Conservation (phyloP, 495 filamentous ascomycete species). For the Paragyromitra xinjiangensis region DNA sequence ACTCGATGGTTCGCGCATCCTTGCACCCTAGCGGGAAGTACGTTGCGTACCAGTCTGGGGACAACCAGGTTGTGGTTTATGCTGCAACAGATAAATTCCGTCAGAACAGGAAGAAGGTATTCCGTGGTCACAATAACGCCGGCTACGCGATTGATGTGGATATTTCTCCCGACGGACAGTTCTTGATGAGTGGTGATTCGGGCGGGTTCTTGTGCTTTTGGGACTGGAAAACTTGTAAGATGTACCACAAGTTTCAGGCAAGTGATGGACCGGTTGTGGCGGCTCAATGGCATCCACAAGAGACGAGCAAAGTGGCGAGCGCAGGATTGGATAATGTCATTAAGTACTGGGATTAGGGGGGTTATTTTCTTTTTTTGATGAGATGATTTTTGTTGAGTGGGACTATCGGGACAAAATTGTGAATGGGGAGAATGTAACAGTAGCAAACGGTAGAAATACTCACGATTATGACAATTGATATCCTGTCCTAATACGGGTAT, state of each 20-base stretch:
- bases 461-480: neutral
- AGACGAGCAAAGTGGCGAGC: constrained; percentile 90
- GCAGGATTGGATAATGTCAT: constrained; percentile 88
- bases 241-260: constrained; percentile 93
- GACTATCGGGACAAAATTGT: constrained; percentile 14
- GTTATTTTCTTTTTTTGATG: constrained; percentile 1
- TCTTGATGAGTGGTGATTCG: constrained; percentile 82
- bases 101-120: constrained; percentile 95
- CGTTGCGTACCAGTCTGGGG: constrained; percentile 87
- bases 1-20: constrained; percentile 80
- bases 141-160: constrained; percentile 91
- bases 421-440: constrained; percentile 29
- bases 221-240: constrained; percentile 99
- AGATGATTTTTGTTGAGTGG: neutral
- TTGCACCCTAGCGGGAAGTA: constrained; percentile 90
- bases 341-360: constrained; percentile 88
- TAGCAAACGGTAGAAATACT: constrained; percentile 13
- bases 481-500: neutral
- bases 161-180: constrained; percentile 88
- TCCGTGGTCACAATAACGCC: constrained; percentile 92
- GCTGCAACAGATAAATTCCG: constrained; percentile 92
- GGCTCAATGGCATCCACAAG: constrained; percentile 92
- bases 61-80: constrained; percentile 98
- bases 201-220: constrained; percentile 93
- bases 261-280: constrained; percentile 80